Percentiles rank a stretch among this genome's conserved stretches.
These are phyloP conservation scores for Diddensiella transvaalensis DNA, from an alignment of 805 yeast genomes.

Conservation along the genomic window DNA sequence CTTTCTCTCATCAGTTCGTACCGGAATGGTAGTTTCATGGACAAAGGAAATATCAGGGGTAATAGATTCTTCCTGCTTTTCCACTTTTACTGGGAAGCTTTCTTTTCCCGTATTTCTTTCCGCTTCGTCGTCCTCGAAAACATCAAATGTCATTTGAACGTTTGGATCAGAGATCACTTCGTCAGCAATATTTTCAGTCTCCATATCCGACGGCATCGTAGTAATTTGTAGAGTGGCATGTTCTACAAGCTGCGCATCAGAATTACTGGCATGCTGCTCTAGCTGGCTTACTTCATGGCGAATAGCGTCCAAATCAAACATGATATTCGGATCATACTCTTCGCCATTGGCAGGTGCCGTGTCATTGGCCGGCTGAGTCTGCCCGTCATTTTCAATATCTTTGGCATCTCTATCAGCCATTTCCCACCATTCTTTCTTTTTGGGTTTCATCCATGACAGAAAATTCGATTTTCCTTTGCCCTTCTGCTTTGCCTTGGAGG, in stretches of 20 bases:
- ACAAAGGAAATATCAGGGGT: no score
- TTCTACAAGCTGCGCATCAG: constrained; percentile 2
- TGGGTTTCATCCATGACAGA: constrained; percentile 45
- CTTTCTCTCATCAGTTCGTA: no score
- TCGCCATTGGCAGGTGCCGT: constrained; percentile 41
- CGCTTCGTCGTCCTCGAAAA: constrained; percentile 27
- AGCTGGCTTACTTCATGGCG: constrained; percentile 34
- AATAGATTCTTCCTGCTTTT: no score
- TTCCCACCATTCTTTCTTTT: constrained; percentile 58
- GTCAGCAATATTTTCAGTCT: constrained; percentile 3
- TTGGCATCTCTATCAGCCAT: constrained; percentile 37
- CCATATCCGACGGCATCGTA: neutral
- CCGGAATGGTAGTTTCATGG: no score
- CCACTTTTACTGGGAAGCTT: no score
- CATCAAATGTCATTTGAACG: constrained; percentile 24
- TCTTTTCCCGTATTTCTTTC: constrained; percentile 25
- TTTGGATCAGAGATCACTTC: constrained; percentile 1
- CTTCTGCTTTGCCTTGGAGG: constrained; percentile 22
- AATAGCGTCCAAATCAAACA: constrained; percentile 41
- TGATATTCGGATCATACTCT: constrained; percentile 38
- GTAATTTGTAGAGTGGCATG: neutral
- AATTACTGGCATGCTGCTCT: constrained; percentile 18
- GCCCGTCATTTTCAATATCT: constrained; percentile 36
- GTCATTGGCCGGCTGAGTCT: constrained; percentile 42
- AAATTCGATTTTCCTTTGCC: constrained; percentile 36